Evolutionary conservation across 2,329 filamentous ascomycete species (phyloP), one percentile per base, ranked within the genome.

Genomic region (Shiraia sp.): DNA sequence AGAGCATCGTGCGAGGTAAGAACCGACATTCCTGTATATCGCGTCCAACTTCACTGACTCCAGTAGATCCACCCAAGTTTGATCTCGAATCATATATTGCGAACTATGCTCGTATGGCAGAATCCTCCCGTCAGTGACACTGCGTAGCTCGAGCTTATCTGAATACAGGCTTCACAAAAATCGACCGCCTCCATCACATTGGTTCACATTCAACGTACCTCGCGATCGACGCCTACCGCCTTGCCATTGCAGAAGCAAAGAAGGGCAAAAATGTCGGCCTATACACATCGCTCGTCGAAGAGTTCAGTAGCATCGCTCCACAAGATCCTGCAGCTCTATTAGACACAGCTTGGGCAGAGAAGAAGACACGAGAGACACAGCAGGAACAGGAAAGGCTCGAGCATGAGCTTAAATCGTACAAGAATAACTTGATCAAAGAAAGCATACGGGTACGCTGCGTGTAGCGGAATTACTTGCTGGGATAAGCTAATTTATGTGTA

Each of bases 341-440:
- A 40, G 90, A 97, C 60, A 73, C 77, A 15, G 73, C 74, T n/a
- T 97, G 92, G 92, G 79, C 86, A n/a, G 79, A 86, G 6, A 76
- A 73, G 43, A 86, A 80, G 26, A 81, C 84, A 15, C 81, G 81
- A 49, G 74, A 79, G 36, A 88, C 91, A 57, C 81, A 81, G 54
- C 72, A 75, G 2, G 87, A 95, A 68, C 85, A 85, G 1, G 77
- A 82, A 40, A 81, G 87, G n/a, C 76, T 97, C 40, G 90, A 96
- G 64, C 75, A 80, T 12, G 90, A 97, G 69, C 76, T 99, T 14
- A 91, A 90, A 68, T 86, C 86, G 1, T 97, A 97, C 71, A 96
- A 93, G 72, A 96, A 96, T 65, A 99, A 97, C 60, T 74, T 97
- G 30, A 90, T 99, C 59, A 96, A 96, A 67, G 93, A 99, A 73